Percentiles rank a stretch among this genome's conserved stretches.
Evolutionary conservation across 2,329 filamentous ascomycete species (phyloP).

Genomic region (Aspergillus neotritici): DNA sequence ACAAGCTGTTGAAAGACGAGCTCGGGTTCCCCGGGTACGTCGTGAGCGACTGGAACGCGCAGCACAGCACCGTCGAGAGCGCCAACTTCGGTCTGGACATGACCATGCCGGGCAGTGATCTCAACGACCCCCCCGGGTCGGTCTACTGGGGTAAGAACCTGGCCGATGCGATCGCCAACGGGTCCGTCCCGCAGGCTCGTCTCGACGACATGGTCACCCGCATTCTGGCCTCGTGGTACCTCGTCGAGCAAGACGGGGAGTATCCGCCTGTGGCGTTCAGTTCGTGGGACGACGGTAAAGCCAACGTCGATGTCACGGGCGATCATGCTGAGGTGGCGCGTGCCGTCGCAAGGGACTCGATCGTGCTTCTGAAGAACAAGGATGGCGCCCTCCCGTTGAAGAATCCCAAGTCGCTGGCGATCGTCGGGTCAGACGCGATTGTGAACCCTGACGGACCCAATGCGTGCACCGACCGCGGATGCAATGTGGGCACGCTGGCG

Average conservation of each 20-base stretch:
- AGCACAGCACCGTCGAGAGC: conserved; percentile 62
- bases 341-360: conserved; percentile 42
- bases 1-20: conserved; percentile 71
- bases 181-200: conserved; percentile 51
- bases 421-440: conserved; percentile 48
- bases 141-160: conserved; percentile 37
- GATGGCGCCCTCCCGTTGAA: conserved; percentile 40
- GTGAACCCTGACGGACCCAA: conserved; percentile 45
- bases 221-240: conserved; percentile 47
- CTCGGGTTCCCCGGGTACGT: conserved; percentile 77
- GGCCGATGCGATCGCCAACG: conserved; percentile 54
- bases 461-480: conserved; percentile 56
- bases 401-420: conserved; percentile 42
- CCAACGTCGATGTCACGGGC: conserved; percentile 33
- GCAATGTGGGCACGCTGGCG: conserved; percentile 61
- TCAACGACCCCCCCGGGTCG: conserved; percentile 18
- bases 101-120: conserved; percentile 66
- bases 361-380: conserved; percentile 46
- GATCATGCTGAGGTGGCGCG: conserved; percentile 37
- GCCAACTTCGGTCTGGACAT: conserved; percentile 74
- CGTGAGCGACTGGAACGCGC: conserved; percentile 74
- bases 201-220: conserved; percentile 57
- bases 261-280: conserved; percentile 43
- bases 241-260: conserved; percentile 42
- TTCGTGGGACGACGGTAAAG: conserved; percentile 39